phyloP scores from a whole-genome alignment of 2,329 filamentous ascomycete species.

The Juglanconis oblonga region DNA sequence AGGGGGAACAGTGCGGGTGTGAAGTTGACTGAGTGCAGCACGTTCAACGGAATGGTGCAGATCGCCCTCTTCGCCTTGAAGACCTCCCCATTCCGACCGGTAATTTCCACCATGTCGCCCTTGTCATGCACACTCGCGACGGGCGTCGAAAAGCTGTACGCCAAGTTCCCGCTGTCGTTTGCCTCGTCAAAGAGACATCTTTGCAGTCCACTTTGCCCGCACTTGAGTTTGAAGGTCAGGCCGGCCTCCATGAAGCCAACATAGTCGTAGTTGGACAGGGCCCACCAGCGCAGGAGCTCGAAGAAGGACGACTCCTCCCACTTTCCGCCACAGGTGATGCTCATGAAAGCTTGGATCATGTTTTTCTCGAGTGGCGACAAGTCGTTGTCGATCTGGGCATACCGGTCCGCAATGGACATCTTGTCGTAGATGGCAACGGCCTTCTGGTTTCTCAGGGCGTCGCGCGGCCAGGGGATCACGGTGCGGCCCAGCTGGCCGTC shows the following conservation, averaged over 20 bases:
- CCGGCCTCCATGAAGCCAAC: constrained; percentile 36
- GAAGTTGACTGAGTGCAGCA: constrained; percentile 38
- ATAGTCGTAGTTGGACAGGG: constrained; percentile 38
- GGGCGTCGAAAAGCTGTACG: constrained; percentile 39
- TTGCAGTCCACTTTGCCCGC: constrained; percentile 44
- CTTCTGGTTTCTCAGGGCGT: constrained; percentile 29
- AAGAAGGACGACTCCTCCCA: constrained; percentile 42
- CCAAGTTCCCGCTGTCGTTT: constrained; percentile 32
- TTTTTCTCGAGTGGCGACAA: constrained; percentile 39
- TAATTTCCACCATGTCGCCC: constrained; percentile 29
- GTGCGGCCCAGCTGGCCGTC: constrained; percentile 37
- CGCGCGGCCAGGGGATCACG: constrained; percentile 39
- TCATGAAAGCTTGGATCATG: constrained; percentile 37
- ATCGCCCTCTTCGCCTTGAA: constrained; percentile 33
- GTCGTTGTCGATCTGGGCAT: constrained; percentile 35
- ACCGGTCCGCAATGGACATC: constrained; percentile 39
- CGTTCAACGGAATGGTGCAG: constrained; percentile 42
- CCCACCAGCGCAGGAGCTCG: constrained; percentile 49
- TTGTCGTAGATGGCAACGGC: constrained; percentile 33
- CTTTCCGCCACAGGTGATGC: constrained; percentile 39
- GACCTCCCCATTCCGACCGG: constrained; percentile 27
- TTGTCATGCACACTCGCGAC: constrained; percentile 31
- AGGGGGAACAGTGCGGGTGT: constrained; percentile 34
- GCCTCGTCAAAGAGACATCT: constrained; percentile 44
- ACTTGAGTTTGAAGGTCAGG: constrained; percentile 39